Conservation (phyloP, 352 stramenopile genomes). For the Aphanomyces euteiches region DNA sequence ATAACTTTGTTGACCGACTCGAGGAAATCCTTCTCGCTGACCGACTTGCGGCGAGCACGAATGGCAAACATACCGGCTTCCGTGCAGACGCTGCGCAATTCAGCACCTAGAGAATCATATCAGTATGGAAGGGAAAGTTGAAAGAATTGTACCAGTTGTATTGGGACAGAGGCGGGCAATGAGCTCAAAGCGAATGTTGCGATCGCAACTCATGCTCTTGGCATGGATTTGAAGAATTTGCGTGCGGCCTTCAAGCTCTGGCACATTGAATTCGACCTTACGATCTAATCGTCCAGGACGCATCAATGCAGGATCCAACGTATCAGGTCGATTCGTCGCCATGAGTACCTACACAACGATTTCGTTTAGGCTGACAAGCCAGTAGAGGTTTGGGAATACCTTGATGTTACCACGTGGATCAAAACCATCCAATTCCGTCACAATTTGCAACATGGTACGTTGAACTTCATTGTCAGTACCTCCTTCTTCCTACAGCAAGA, state of each 20-base stretch:
- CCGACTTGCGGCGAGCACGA: slow-evolving; percentile 95
- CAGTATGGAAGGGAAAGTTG: background rate
- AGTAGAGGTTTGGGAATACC: slow-evolving; percentile 40
- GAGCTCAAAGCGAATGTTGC: slow-evolving; percentile 98
- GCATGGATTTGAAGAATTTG: slow-evolving; percentile 99
- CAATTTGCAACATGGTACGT: slow-evolving; percentile 99
- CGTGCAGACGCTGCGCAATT: slow-evolving; percentile 97
- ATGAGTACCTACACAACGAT: slow-evolving; percentile 75
- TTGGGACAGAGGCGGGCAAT: slow-evolving; percentile 97
- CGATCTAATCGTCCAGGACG: slow-evolving; percentile 96
- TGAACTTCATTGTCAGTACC: slow-evolving; percentile 99
- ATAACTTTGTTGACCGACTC: slow-evolving; percentile 99
- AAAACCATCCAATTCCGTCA: slow-evolving; percentile 99
- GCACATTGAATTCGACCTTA: slow-evolving; percentile 99
- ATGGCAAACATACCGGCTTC: slow-evolving; percentile 99
- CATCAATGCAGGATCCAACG: slow-evolving; percentile 94
- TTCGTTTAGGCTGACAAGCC: background rate
- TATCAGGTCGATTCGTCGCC: slow-evolving; percentile 97
- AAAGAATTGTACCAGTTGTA: slow-evolving; percentile 76
- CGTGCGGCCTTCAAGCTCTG: slow-evolving; percentile 96
- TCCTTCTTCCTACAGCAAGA: slow-evolving; percentile 74
- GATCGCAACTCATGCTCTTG: slow-evolving; percentile 99
- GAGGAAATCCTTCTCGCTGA: slow-evolving; percentile 99
- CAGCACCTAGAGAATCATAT: slow-evolving; percentile 60
- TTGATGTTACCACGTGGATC: slow-evolving; percentile 99